Evolutionary conservation across 495 filamentous ascomycete genomes (phyloP).

Genomic region (Podospora bellae-mahoneyi): DNA sequence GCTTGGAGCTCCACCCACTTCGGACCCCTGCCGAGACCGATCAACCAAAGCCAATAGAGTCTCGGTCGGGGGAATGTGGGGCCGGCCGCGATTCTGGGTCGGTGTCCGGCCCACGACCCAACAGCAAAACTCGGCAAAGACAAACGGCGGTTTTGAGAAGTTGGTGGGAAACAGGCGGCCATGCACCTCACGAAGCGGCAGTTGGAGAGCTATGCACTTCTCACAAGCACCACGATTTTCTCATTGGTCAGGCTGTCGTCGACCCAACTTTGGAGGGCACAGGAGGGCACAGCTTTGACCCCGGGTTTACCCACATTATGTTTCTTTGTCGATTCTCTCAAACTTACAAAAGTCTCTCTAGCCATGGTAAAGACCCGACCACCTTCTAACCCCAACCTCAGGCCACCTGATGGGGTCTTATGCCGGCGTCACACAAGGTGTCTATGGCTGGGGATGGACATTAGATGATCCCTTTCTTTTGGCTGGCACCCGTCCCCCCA

Average conservation of each 20-base stretch:
- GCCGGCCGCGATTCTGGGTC: neutral
- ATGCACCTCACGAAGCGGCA: neutral
- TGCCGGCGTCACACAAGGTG: neutral
- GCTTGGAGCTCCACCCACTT: neutral
- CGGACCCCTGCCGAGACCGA: neutral
- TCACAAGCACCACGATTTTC: neutral
- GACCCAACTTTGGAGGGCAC: neutral
- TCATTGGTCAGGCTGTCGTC: neutral
- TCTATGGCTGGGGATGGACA: neutral
- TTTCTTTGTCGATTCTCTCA: neutral
- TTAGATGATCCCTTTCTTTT: neutral
- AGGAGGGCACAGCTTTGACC: neutral
- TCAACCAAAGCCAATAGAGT: neutral
- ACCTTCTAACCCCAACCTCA: neutral
- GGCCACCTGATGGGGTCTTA: neutral
- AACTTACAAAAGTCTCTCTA: neutral
- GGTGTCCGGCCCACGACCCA: slow-evolving; percentile 8
- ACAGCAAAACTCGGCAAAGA: slow-evolving; percentile 15
- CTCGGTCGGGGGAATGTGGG: slow-evolving; percentile 10
- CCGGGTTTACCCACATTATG: neutral
- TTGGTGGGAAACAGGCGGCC: slow-evolving; percentile 11
- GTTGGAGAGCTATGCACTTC: neutral
- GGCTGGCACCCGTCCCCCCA: neutral
- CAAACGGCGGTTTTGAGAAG: neutral
- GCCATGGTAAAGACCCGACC: neutral